Evolutionary conservation across 305 asterid species (phyloP).

Genomic region (Ilex paraguariensis): DNA sequence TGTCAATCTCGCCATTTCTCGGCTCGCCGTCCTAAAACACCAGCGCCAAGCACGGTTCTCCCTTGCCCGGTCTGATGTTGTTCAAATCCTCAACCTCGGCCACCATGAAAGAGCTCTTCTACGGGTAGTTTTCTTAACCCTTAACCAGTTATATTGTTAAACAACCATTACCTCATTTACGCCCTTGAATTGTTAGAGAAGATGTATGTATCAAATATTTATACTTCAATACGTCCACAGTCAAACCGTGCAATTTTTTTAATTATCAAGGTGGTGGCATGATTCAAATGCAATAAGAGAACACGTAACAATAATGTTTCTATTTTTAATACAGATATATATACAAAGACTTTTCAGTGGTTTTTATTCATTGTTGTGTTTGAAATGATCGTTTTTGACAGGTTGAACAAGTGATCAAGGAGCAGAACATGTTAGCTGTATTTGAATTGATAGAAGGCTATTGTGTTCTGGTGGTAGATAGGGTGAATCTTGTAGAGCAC

Average conservation of each 20-base stretch:
- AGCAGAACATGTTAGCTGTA: constrained; percentile 88
- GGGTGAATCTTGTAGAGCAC: constrained; percentile 53
- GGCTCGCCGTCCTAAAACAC: constrained; percentile 64
- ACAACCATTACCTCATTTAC: no score
- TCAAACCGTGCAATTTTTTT: no score
- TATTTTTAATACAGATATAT: no score
- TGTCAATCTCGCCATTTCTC: constrained; percentile 46
- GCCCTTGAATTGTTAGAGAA: no score
- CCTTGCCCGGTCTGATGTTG: constrained; percentile 60
- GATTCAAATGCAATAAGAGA: no score
- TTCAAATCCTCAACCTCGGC: constrained; percentile 46
- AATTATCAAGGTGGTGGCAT: no score
- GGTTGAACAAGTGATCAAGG: constrained; percentile 92
- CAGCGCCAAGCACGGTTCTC: constrained; percentile 69
- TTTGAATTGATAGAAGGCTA: constrained; percentile 58
- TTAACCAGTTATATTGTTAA: no score
- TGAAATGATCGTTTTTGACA: constrained; percentile 9
- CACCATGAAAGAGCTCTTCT: constrained; percentile 74
- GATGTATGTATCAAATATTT: no score
- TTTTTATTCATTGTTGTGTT: no score
- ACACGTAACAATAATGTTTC: no score
- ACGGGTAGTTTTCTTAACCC: constrained; percentile 35
- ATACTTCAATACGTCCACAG: no score
- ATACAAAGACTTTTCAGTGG: no score
- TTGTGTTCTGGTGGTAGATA: constrained; percentile 53